Evolutionary conservation across 805 yeast species (phyloP), one percentile per base, ranked within the genome.

Genomic region (Kluyveromyces siamensis): DNA sequence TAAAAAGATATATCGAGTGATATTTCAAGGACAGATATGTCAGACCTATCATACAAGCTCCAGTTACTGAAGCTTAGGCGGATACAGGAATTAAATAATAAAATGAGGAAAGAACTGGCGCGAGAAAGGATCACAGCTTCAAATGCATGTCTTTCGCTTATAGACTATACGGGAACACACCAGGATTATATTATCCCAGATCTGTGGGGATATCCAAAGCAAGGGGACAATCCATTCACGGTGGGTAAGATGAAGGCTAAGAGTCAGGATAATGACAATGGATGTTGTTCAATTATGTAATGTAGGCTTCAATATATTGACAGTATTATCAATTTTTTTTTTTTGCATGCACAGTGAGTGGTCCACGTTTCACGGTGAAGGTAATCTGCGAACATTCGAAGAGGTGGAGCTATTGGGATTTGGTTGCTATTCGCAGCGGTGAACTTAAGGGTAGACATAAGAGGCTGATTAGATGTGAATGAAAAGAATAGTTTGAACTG

Each of bases 71-170:
- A 83, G 61, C 67, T 84, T 41, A 79, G 77, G 57, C 71, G 90
- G 55, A 74, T 81, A 35, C 73, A 72, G 44, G 82, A 81, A 55
- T 69, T 81, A 33, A 83, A 81, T 55, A 58, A 63, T 3, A 77
- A 76, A 51, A 62, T 84, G 37, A 74, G 72, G 54, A 73, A 73
- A 27, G 74, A 78, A 40, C 60, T 84, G 37, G 60, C 72, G 2
- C 66, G 77, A 47, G 81, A 82, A 11, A 68, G 89, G 51, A 78
- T 81, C 2, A 78, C 81, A 33, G 82, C 85, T 8, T 80, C 87
- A 6, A 76, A 77, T 56, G 84, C 84, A 8, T 76, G 81, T 8
- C 65, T 75, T 37, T 64, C 73, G 47, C 64, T 72, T n/a, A 69
- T 71, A 6, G 63, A 70, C 41, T 68, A 66, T 46, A 63, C 68